Base-by-base conservation (phyloP, 176 grass and related monocot genomes). In the Oryza glaberrima region DNA sequence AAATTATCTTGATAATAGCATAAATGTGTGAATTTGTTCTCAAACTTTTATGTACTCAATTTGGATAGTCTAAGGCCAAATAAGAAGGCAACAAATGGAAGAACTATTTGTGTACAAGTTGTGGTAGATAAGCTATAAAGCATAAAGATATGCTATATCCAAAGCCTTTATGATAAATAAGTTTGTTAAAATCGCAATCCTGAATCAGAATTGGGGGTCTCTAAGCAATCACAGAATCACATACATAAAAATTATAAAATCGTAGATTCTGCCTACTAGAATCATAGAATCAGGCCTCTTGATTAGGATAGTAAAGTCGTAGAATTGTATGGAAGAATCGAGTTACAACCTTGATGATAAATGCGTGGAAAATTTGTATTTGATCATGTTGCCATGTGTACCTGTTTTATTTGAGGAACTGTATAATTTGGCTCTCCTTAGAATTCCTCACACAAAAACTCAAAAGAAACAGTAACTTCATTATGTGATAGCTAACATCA, bases 381-480 rank as follows among this genome's bases (percentile, higher is more conserved):
- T 52, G 7, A 36, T 65, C 23, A 36, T 67, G 67, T 67, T 16
- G 2, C 9, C 6, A 9, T 5, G 13, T 13, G 46, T 43, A 20
- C 43, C 11, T 78, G 44, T 79, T 30, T 38, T 44, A 20, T 19
- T 28, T 52, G 6, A 11, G 63, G 63, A 78, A 72, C 16, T 10
- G 41, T 43, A 43, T 43, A 30, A 40, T 41, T 17, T 41, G 19
- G 11, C 58, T 65, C 76, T n/a, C 19, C 34, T 12, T 28, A 17
- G 16, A 44, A 45, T 8, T 64, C 43, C 17, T 11, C 40, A 16
- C 5, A 1, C 40, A 8, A 64, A 26, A 32, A 47, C 2, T 67
- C 7, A 58, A 48, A 48, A 40, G 80, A 26, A 26, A 32, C n/a
- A 49, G n/a, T 20, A 75, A 72, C 79, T 75, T 79, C 40, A 63